These are phyloP conservation scores for Fusarium beomiforme DNA, from an alignment of 2,329 filamentous ascomycete genomes.

Conservation along the genomic window DNA sequence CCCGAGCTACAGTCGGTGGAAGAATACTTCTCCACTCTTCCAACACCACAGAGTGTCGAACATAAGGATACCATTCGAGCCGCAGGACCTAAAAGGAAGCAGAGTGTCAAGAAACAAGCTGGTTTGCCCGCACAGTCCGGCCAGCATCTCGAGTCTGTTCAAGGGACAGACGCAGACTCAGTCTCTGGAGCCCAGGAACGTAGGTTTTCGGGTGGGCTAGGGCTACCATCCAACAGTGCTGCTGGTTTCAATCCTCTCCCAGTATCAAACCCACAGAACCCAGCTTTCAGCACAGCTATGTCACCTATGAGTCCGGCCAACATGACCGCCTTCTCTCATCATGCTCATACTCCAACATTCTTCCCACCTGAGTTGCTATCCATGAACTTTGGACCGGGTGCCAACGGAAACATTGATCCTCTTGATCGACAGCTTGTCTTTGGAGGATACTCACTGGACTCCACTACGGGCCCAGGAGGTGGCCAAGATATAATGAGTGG, in stretches of 20 bases:
- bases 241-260: constrained; percentile 53
- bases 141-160: constrained; percentile 36
- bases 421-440: constrained; percentile 82
- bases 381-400: constrained; percentile 60
- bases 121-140: constrained; percentile 14
- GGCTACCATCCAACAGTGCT: constrained; percentile 54
- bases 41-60: constrained; percentile 64
- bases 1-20: constrained; percentile 92
- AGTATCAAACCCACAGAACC: constrained; percentile 53
- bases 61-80: constrained; percentile 40
- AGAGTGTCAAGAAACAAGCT: constrained; percentile 49
- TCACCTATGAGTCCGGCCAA: constrained; percentile 64
- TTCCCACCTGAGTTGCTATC: constrained; percentile 65
- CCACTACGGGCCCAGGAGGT: constrained; percentile 49
- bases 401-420: constrained; percentile 68
- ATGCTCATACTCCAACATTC: constrained; percentile 52
- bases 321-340: constrained; percentile 52
- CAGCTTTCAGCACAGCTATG: constrained; percentile 58
- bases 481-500: constrained; percentile 55
- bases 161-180: constrained; percentile 26
- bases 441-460: constrained; percentile 71
- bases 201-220: constrained; percentile 55
- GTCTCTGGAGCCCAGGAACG: constrained; percentile 42
- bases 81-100: constrained; percentile 49
- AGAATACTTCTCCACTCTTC: constrained; percentile 88